Evolutionary conservation across 768 basidiomycete genomes (phyloP).

Genomic region (Mycena crocata): DNA sequence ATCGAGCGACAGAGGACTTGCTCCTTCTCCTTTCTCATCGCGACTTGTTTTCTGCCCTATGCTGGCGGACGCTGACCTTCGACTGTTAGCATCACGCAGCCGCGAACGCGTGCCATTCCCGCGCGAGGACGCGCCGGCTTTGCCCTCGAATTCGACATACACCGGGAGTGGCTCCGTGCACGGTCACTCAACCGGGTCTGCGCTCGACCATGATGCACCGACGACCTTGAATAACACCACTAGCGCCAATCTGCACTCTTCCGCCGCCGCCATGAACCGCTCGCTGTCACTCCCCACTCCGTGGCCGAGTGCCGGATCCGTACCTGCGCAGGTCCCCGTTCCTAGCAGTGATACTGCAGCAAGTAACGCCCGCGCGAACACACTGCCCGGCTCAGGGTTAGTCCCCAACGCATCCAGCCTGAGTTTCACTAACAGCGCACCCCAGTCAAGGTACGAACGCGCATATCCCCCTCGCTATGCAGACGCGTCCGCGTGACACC

Average conservation of each 20-base stretch:
- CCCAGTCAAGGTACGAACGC: conserved; percentile 14
- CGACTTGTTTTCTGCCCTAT: too few relatives aligned
- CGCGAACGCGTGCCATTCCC: conserved; percentile 28
- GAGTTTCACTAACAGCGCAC: neutral
- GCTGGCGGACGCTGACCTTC: neutral
- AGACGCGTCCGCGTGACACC: conserved; percentile 20
- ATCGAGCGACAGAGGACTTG: too few relatives aligned
- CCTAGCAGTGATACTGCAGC: neutral
- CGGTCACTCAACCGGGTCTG: neutral
- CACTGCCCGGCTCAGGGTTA: neutral
- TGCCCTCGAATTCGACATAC: conserved; percentile 9
- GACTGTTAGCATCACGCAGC: conserved; percentile 23
- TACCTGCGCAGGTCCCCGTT: neutral
- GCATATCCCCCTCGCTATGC: conserved; percentile 34
- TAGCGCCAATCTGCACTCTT: neutral
- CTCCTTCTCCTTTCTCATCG: too few relatives aligned
- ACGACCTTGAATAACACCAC: neutral
- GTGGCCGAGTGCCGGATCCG: neutral
- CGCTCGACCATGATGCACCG: neutral
- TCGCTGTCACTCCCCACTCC: conserved; percentile 11
- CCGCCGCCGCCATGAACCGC: neutral
- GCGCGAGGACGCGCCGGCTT: conserved; percentile 17
- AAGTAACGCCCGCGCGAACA: neutral
- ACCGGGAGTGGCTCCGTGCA: neutral
- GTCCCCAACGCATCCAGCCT: neutral